These are phyloP conservation scores for Talaromyces verruculosus DNA, from an alignment of 2,329 filamentous ascomycete genomes.

Conservation along the genomic window DNA sequence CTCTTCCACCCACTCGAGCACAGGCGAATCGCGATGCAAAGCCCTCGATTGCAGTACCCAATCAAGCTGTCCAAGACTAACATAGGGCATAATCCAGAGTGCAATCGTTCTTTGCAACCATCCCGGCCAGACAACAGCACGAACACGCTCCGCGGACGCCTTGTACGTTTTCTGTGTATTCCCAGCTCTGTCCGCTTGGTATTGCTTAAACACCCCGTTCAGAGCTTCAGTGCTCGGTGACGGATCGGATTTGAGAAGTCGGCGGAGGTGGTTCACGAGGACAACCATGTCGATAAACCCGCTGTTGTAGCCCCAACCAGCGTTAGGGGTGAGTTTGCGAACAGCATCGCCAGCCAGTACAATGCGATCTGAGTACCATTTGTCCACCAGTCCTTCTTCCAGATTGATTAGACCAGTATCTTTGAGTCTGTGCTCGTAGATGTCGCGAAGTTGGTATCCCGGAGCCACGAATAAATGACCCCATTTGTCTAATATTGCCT, in stretches of 20 bases:
- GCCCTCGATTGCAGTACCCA: background rate
- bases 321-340: constrained; percentile 9
- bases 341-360: constrained; percentile 16
- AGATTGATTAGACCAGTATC: constrained; percentile 12
- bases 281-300: constrained; percentile 11
- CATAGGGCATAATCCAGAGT: background rate
- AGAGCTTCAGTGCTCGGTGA: constrained; percentile 5
- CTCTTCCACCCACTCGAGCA: constrained; percentile 8
- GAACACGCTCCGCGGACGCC: background rate
- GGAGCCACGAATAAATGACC: constrained; percentile 1
- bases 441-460: constrained; percentile 2
- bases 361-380: constrained; percentile 18
- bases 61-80: constrained; percentile 1
- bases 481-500: constrained; percentile 4
- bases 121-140: constrained; percentile 7
- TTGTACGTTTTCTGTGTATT: background rate
- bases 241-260: constrained; percentile 3
- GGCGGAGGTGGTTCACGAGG: constrained; percentile 6
- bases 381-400: constrained; percentile 16
- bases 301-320: constrained; percentile 12
- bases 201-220: constrained; percentile 2
- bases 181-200: background rate
- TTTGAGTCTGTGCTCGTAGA: background rate
- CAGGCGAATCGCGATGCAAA: constrained; percentile 1
- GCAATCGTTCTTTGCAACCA: constrained; percentile 1